A percentile compares a stretch with the other conserved stretches of the same genome.
These are phyloP conservation scores for Fomitopsis schrenkii DNA, from an alignment of 1,284 basidiomycete genomes.

Conservation along the genomic window DNA sequence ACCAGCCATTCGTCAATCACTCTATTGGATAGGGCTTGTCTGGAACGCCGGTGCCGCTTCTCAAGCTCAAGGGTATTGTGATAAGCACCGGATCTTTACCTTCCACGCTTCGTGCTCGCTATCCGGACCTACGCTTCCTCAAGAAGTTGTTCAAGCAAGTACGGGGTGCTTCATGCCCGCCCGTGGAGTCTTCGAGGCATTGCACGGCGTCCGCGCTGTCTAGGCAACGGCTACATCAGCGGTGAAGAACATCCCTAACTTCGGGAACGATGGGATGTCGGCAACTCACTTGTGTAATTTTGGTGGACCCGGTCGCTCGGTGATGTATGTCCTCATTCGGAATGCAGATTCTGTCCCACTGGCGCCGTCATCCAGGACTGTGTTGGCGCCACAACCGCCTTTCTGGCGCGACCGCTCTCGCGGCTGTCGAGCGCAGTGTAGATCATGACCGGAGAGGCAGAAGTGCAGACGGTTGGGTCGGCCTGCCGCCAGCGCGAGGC, in stretches of 20 bases:
- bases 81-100: conserved; percentile 3
- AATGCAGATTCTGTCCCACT: conserved; percentile 3
- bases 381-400: not conserved
- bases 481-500: not conserved
- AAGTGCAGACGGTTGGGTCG: not conserved
- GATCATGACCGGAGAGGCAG: not conserved
- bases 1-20: not conserved
- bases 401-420: not conserved
- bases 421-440: not conserved
- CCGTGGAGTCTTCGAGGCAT: not conserved
- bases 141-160: too few species aligned
- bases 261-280: not conserved
- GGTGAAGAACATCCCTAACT: not conserved
- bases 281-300: conserved; percentile 1
- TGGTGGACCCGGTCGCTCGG: not conserved
- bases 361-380: not conserved
- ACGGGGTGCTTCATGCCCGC: too few species aligned
- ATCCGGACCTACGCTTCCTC: not conserved
- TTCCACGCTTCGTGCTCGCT: not conserved
- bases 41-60: not conserved
- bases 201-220: not conserved
- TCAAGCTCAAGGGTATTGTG: not conserved
- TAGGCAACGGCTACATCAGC: not conserved
- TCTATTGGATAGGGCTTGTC: not conserved
- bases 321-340: not conserved